Evolutionary conservation across 2,329 filamentous ascomycete species (phyloP), one percentile per base, ranked within the genome.

Genomic region (Sclerotinia glacialis): DNA sequence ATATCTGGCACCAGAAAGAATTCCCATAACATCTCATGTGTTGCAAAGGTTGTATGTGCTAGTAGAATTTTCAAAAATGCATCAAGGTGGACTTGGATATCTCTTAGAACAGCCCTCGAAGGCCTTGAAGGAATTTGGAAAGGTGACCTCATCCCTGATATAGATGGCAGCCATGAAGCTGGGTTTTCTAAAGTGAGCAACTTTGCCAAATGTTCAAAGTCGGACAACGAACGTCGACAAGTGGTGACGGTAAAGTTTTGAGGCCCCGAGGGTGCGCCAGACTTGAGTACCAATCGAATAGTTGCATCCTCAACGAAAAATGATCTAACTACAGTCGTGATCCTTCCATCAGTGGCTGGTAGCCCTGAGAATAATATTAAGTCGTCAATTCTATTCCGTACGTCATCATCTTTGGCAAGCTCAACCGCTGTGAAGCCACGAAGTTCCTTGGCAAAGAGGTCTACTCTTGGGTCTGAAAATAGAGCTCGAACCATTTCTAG

Each of bases 261-360:
- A 69, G 89, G 86, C 31, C 86, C 84, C n/a, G 89, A 92, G 0
- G 92, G 93, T 1, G 92, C 92, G 16, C 93, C 95, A 1, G 94
- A 97, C 77, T 99, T 99, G 69, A 99, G 82, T 21, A 99, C 92
- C 58, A 98, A 87, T 50, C 95, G 89, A 62, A 98, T 90, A 0
- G 91, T 96, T 12, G 91, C 93, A 78, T 99, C 95, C 79, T 99
- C 95, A 14, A 99, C 93, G 74, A 99, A 98, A 78, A 96, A 97
- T 0, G 93, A 95, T 67, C 95, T 86, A 0, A 99, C 95, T 0
- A 98, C 93, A 1, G 92, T 92, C 0, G 95, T 98, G 28, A 93
- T 93, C 31, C 94, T 87, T 5, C 89, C 89, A 71, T 96, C 92
- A 12, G 85, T 82, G 14, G 86, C 88, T 6, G 90, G 83, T 1